phyloP scores from a whole-genome alignment of 2,329 filamentous ascomycete species.

The Trichoderma harzianum region DNA sequence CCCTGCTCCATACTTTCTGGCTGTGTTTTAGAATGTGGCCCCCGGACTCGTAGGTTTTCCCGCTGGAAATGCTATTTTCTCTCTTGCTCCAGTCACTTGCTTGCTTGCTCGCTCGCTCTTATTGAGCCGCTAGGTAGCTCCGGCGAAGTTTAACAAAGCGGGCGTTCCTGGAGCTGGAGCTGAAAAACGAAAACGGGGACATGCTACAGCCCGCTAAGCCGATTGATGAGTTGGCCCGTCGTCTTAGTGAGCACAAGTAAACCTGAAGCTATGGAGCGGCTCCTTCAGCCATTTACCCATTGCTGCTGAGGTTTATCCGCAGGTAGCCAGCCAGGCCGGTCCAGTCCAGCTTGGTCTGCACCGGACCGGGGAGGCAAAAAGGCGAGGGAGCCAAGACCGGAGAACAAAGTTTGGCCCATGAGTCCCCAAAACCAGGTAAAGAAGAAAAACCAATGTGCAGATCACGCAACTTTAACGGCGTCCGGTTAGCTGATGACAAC shows the following conservation, averaged over 20 bases:
- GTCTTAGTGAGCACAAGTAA: neutral
- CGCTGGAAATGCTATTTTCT: neutral
- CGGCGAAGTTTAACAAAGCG: conserved; percentile 12
- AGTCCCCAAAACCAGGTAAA: neutral
- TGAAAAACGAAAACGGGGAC: neutral
- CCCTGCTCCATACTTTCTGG: neutral
- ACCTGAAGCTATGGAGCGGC: neutral
- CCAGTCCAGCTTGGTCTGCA: neutral
- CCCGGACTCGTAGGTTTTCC: neutral
- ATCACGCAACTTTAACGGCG: conserved; percentile 1
- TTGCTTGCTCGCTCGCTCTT: neutral
- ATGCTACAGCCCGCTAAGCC: neutral
- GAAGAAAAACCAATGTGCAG: neutral
- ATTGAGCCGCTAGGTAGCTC: conserved; percentile 4
- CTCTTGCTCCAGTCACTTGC: neutral
- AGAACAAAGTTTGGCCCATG: neutral
- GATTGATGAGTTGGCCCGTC: neutral
- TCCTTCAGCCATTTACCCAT: neutral
- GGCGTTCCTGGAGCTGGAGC: conserved; percentile 12
- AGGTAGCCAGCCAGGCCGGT: neutral
- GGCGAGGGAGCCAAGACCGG: neutral
- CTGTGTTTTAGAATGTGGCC: neutral
- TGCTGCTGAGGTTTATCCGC: neutral
- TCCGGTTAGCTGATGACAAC: neutral
- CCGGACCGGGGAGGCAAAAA: neutral